These are phyloP conservation scores for Pulveroboletus ravenelii DNA, from an alignment of 768 basidiomycete genomes.

Conservation along the genomic window DNA sequence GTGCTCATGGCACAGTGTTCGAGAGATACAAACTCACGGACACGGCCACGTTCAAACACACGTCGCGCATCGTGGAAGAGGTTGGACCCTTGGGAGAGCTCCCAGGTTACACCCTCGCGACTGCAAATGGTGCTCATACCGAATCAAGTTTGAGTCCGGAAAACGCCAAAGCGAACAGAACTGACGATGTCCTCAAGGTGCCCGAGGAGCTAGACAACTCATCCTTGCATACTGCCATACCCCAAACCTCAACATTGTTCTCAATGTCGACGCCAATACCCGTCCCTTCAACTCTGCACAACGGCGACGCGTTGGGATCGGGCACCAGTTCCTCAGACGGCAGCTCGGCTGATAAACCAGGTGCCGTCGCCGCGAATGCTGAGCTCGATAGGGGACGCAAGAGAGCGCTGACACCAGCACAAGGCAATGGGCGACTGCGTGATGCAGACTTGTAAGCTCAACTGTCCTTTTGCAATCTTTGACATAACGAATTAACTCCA, in stretches of 20 bases:
- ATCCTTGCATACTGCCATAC: slow-evolving; percentile 1
- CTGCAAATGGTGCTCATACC: neutral
- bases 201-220: slow-evolving; percentile 6
- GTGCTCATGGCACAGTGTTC: slow-evolving; percentile 36
- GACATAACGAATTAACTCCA: neutral
- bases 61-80: slow-evolving; percentile 29
- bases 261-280: slow-evolving; percentile 8
- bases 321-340: slow-evolving; percentile 48
- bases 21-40: slow-evolving; percentile 21
- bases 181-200: neutral
- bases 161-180: neutral
- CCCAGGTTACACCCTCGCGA: slow-evolving; percentile 27
- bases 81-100: slow-evolving; percentile 44
- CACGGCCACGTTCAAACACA: slow-evolving; percentile 9
- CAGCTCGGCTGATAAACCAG: slow-evolving; percentile 36
- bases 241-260: slow-evolving; percentile 1
- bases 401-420: slow-evolving; percentile 49
- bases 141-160: neutral
- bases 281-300: neutral
- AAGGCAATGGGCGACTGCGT: slow-evolving; percentile 37
- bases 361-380: slow-evolving; percentile 32
- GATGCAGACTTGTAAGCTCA: slow-evolving; percentile 44
- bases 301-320: slow-evolving; percentile 27
- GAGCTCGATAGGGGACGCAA: slow-evolving; percentile 47
- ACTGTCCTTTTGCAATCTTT: neutral